Evolutionary conservation across 139 green algal genomes (phyloP), one percentile per base, ranked within the genome.

Genomic region (Micromonas commoda): DNA sequence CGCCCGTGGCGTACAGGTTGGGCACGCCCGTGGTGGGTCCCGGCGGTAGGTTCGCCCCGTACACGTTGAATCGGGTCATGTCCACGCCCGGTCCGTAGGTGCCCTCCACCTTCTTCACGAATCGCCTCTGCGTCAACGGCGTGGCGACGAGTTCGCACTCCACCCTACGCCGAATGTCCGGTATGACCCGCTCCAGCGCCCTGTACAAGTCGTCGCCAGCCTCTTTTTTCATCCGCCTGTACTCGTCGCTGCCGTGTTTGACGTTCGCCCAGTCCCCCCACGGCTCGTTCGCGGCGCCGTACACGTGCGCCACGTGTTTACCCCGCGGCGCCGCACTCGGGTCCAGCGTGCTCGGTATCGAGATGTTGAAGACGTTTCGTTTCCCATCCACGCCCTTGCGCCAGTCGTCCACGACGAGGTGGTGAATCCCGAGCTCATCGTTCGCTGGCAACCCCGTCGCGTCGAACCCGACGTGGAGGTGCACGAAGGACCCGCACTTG

Each of bases 381-480:
- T 71, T 53, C 21, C 65, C 64, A 28, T 69, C 67, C 33, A 85
- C 57, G 19, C 53, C 76, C 63, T 9, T 9, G 35, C 85, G 76
- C 89, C 87, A 93, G 85, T 84, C 65, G 71, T 94, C 90, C 34
- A 96, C 88, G 24, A 94, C 78, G 26, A 97, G 84, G 80, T 96
- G 91, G 81, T 96, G 90, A 81, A 86, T 90, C 65, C 92, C 86
- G 54, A 96, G 71, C 45, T 95, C 86, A 2, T 78, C 33, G 2
- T 85, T 81, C 6, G 63, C 13, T 13, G 63, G 63, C 32, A 97
- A 78, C 20, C 87, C 90, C 0, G 75, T 71, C 2, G 88, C 88
- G 79, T 95, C 84, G 67, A 97, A 92, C 34, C 92, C 90, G 28
- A 95, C 74, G 77, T 97, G 92, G 33, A 97, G 78, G 84, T 97